Conservation (phyloP, 2,329 filamentous ascomycete species). For the Cryphonectria parasitica region DNA sequence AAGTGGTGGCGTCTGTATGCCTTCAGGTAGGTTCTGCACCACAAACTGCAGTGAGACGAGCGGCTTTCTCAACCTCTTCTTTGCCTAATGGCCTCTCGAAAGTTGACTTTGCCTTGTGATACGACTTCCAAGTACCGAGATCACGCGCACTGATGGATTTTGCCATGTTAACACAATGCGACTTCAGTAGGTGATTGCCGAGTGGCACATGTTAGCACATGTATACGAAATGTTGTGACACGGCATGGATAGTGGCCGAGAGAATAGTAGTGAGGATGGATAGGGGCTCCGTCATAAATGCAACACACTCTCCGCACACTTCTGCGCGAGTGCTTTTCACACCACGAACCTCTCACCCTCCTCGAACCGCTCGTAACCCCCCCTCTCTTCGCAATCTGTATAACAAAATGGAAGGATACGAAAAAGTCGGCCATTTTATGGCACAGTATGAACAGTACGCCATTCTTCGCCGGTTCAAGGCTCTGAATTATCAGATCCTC, state of each 20-base stretch:
- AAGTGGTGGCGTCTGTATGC: background rate
- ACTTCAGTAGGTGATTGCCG: background rate
- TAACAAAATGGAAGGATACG: conserved; percentile 33
- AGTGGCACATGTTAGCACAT: background rate
- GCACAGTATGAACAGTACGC: conserved; percentile 33
- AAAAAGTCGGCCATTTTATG: conserved; percentile 35
- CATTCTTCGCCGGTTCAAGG: conserved; percentile 36
- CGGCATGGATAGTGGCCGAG: background rate
- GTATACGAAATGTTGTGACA: background rate
- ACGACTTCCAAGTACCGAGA: background rate
- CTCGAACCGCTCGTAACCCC: background rate
- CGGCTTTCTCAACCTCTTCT: too few relatives aligned
- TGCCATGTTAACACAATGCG: background rate
- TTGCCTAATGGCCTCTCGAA: too few relatives aligned
- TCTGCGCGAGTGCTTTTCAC: background rate
- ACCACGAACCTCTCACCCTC: background rate
- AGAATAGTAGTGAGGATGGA: background rate
- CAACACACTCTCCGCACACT: background rate
- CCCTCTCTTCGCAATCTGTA: background rate
- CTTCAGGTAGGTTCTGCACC: background rate
- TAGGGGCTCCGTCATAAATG: background rate
- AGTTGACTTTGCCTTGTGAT: background rate
- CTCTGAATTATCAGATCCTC: conserved; percentile 35
- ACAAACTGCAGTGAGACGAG: background rate
- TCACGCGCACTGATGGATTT: background rate